These are phyloP conservation scores for Asclepias syriaca DNA, from an alignment of 257 asterid species.

Conservation along the genomic window DNA sequence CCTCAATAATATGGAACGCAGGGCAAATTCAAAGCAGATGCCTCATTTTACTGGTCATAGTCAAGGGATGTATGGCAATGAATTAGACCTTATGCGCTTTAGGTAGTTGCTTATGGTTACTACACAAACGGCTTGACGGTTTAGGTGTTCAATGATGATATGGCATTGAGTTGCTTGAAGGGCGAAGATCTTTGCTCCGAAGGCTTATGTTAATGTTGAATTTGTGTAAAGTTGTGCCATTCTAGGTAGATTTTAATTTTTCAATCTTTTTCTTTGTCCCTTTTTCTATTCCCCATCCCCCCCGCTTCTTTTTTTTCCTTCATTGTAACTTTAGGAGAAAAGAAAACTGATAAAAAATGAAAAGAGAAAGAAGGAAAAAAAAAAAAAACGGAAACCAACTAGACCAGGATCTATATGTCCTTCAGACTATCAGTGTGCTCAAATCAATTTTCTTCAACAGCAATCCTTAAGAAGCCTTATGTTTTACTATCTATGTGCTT, in stretches of 20 bases:
- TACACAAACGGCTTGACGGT: neutral
- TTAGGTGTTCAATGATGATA: neutral
- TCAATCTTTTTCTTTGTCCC: no score
- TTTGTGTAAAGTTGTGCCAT: neutral
- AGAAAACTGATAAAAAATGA: neutral
- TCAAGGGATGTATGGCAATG: constrained; percentile 55
- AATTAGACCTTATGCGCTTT: constrained; percentile 49
- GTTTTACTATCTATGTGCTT: neutral
- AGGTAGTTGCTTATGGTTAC: constrained; percentile 27
- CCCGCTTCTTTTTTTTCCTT: no score
- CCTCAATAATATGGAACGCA: constrained; percentile 67
- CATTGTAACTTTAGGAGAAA: neutral
- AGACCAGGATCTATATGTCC: neutral
- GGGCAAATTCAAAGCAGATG: constrained; percentile 59
- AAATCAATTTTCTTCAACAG: neutral
- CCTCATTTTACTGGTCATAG: constrained; percentile 45
- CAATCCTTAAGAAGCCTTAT: neutral
- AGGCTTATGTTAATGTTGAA: neutral
- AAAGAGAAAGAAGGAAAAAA: neutral
- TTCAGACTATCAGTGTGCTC: constrained; percentile 1
- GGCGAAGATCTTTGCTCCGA: constrained; percentile 4
- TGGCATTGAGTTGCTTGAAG: neutral
- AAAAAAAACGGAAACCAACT: neutral
- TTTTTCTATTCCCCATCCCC: no score
- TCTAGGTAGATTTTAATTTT: neutral